Evolutionary conservation across 805 yeast species (phyloP), one percentile per base, ranked within the genome.

Genomic region (Schwanniomyces pseudopolymorphus): DNA sequence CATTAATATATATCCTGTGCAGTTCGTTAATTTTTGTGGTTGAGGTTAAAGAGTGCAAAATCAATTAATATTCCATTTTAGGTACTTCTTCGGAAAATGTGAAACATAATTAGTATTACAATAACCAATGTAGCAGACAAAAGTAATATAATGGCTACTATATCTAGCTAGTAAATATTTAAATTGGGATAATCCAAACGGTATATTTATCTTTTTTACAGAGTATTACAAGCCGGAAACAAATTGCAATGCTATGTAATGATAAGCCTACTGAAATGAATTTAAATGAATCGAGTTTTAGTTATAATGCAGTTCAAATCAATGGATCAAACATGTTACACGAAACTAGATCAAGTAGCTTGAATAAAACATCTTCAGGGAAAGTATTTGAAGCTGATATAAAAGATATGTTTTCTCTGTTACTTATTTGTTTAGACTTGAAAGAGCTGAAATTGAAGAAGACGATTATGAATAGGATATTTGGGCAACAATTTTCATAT

Each of bases 371-470:
- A 0, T 78, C 84, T 0, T 65, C 63, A 22, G 87, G 86, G 0
- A 65, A 72, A 20, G 70, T 84, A 22, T 78, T 72, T 55, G 75
- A 70, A 40, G 74, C 75, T 38, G 90, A 79, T 54, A 54, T 87
- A 38, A 80, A 80, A 51, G 80, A 79, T 27, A 77, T 87, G 0
- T 89, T 66, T 58, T 74, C 88, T 0, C 64, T 82, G 25, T 51
- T 78, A 53, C 42, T 80, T 0, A 65, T 67, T 36, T 62, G 69
- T 27, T 66, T 85, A 38, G 45, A 61, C 2, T 57, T 71, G 22
- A 45, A 47, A 2, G 58, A 52, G 11, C 26, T n/a, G 44, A 17
- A 44, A 33, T 37, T 52, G 53, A 36, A 40, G 50, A 45, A 52
- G 54, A 16, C 35, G 5, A 6, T 31, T 7, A 17, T 31, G 7